These are phyloP conservation scores for Pichia scutulata DNA, from an alignment of 805 yeast genomes.

Conservation along the genomic window DNA sequence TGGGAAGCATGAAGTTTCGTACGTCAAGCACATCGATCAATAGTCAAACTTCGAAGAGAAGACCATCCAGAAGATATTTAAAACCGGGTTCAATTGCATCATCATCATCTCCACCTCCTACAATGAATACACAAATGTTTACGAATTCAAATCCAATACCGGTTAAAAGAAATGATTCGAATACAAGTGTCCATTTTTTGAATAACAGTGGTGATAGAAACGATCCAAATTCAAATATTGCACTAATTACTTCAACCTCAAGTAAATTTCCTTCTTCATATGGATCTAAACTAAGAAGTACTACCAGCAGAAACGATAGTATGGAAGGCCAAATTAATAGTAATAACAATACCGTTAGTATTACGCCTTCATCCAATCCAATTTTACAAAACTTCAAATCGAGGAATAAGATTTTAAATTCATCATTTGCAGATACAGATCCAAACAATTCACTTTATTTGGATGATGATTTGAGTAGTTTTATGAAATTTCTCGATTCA, in stretches of 20 bases:
- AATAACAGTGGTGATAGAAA: constrained; percentile 4
- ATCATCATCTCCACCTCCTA: constrained; percentile 28
- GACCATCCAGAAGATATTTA: constrained; percentile 39
- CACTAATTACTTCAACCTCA: constrained; percentile 25
- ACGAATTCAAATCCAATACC: constrained; percentile 27
- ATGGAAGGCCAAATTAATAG: constrained; percentile 20
- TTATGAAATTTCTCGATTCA: constrained; percentile 29
- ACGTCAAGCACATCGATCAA: constrained; percentile 20
- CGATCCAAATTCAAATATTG: neutral
- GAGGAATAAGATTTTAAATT: constrained; percentile 18
- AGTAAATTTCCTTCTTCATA: constrained; percentile 68
- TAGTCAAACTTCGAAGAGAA: constrained; percentile 20
- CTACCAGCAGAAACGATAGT: constrained; percentile 24
- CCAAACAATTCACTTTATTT: constrained; percentile 22
- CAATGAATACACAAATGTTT: constrained; percentile 9
- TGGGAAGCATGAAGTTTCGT: constrained; percentile 13
- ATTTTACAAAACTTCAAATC: constrained; percentile 20
- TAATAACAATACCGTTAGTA: neutral
- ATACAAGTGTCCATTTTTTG: constrained; percentile 25
- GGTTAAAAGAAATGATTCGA: constrained; percentile 38
- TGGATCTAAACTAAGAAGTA: constrained; percentile 42
- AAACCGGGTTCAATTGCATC: constrained; percentile 51
- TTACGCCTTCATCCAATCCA: constrained; percentile 15
- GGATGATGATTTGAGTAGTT: constrained; percentile 29
- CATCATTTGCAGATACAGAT: constrained; percentile 20